Evolutionary conservation across 2,329 filamentous ascomycete species (phyloP), one percentile per base, ranked within the genome.

Genomic region (Phialocephala sp.): DNA sequence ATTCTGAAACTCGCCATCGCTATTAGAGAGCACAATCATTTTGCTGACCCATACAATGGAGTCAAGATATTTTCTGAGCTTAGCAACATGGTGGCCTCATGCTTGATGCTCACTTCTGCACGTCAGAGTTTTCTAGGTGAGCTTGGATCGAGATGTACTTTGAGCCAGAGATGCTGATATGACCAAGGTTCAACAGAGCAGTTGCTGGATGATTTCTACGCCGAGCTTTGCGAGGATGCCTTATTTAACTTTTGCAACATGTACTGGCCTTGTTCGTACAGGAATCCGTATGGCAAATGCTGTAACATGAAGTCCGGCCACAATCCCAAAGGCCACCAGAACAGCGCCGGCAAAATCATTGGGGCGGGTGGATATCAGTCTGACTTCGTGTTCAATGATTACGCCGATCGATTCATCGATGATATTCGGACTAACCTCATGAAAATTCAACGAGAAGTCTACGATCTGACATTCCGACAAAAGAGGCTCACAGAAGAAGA

Each of bases 61-160:
- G 3, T 6, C 3, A 32, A 32, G 27, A 32, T 32, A 3, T 32
- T 32, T 32, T 3, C 27, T 3, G 27, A 32, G 6, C 27, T 32
- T 6, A 32, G 27, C 6, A 3, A 41, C 37, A 52, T 85, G 79
- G 77, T 85, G 20, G 81, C 82, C 9, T 84, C 82, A 0, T 84
- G 83, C 65, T 80, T 85, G 15, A 76, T 84, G 72, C 73, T 85
- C 1, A 82, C 84, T 59, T 80, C 76, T 65, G 78, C 76, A 11
- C 75, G 80, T 24, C 63, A 61, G 18, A 36, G 57, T 24, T 22
- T 65, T 1, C 32, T 64, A 20, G 27, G 27, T 32, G 27, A 32
- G 6, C 27, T 32, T 3, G 6, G 3, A 6, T 32, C 27, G 6
- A 32, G 27, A 32, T 32, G 27, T 32, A 32, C n/a, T n/a, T n/a